Conservation (phyloP, 139 green algal genomes). For the Auxenochlorella pyrenoidosa region DNA sequence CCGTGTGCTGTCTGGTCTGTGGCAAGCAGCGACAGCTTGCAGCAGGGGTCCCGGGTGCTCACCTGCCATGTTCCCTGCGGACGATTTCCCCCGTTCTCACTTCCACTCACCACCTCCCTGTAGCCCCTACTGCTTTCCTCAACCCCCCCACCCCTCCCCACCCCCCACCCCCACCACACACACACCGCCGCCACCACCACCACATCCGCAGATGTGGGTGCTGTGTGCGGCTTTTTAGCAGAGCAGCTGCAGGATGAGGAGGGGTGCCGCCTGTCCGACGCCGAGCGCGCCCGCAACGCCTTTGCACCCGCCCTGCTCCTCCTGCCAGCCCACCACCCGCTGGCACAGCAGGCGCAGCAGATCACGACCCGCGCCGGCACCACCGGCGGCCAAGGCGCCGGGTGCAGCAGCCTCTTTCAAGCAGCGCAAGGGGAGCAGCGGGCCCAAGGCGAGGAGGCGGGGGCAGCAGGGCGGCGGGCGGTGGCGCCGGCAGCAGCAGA, state of each 20-base stretch:
- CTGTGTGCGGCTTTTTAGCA: slow-evolving; percentile 8
- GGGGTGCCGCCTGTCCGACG: background rate
- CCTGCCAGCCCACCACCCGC: background rate
- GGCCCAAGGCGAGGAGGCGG: background rate
- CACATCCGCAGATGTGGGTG: slow-evolving; percentile 39
- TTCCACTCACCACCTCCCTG: too few relatives aligned
- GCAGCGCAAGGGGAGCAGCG: background rate
- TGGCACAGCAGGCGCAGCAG: background rate
- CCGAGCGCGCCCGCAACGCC: slow-evolving; percentile 35
- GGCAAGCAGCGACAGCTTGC: too few relatives aligned
- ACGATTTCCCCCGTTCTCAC: too few relatives aligned
- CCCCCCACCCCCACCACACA: too few relatives aligned
- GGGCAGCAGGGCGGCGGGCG: slow-evolving; percentile 1
- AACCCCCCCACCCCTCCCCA: too few relatives aligned
- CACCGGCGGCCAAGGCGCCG: background rate
- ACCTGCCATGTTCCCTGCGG: too few relatives aligned
- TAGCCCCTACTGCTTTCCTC: too few relatives aligned
- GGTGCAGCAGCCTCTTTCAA: background rate
- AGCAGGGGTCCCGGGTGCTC: too few relatives aligned
- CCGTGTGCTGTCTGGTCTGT: too few relatives aligned
- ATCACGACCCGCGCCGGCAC: background rate
- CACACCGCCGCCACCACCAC: too few relatives aligned
- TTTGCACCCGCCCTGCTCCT: slow-evolving; percentile 41
- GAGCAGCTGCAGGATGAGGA: background rate
- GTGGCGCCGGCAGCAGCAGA: background rate